phyloP scores from a whole-genome alignment of 192 early-diverging fungal genomes.

The Backusella psychrophila region DNA sequence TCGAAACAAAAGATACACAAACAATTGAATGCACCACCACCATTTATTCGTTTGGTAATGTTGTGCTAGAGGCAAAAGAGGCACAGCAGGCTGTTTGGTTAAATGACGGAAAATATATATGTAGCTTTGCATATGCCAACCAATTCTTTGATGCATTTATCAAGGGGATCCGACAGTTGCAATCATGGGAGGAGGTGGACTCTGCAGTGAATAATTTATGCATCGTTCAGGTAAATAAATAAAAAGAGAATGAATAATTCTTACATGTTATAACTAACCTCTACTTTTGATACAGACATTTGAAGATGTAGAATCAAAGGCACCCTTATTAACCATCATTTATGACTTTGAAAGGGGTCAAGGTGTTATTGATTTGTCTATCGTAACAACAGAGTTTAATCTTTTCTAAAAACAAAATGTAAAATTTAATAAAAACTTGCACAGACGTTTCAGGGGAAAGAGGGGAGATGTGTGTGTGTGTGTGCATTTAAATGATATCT shows the following conservation, averaged over 20 bases:
- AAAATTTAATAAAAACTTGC: slow-evolving; percentile 6
- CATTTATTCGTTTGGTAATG: slow-evolving; percentile 50
- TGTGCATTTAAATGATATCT: background rate
- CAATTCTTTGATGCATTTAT: slow-evolving; percentile 56
- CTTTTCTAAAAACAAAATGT: background rate
- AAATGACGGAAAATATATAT: slow-evolving; percentile 36
- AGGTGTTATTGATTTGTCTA: slow-evolving; percentile 44
- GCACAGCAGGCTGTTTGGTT: slow-evolving; percentile 41
- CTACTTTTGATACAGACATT: slow-evolving; percentile 22
- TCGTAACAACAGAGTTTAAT: slow-evolving; percentile 22
- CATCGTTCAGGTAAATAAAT: slow-evolving; percentile 41
- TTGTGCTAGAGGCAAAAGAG: slow-evolving; percentile 44
- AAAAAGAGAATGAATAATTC: background rate
- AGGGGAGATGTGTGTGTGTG: background rate
- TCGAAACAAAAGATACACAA: slow-evolving; percentile 38
- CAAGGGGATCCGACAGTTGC: slow-evolving; percentile 40
- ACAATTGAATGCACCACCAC: slow-evolving; percentile 43
- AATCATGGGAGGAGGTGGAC: slow-evolving; percentile 45
- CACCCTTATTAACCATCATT: slow-evolving; percentile 40
- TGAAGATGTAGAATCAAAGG: slow-evolving; percentile 28
- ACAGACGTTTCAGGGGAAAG: background rate
- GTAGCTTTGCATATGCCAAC: slow-evolving; percentile 50
- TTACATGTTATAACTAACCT: background rate
- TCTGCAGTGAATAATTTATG: slow-evolving; percentile 47
- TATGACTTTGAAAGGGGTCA: slow-evolving; percentile 57